Conservation (phyloP, 768 basidiomycete genomes). For the Lactifluus echinatus region DNA sequence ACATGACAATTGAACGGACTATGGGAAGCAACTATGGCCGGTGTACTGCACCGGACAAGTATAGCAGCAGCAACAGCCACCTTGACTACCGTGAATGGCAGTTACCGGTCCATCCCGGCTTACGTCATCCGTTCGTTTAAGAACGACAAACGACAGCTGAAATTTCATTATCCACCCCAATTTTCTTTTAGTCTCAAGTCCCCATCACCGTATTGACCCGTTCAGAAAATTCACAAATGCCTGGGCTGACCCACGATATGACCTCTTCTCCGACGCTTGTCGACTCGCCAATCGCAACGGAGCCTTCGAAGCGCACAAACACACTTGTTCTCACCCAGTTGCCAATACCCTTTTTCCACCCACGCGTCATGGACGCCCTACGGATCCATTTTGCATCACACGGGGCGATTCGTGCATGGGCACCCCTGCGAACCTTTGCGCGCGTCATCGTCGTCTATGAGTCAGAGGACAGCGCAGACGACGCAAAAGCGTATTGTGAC, state of each 20-base stretch:
- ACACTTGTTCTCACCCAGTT: conserved; percentile 76
- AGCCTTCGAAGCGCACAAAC: conserved; percentile 49
- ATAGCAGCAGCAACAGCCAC: not conserved
- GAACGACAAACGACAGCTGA: not conserved
- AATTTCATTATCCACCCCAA: not conserved
- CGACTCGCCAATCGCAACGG: not conserved
- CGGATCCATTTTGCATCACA: conserved; percentile 64
- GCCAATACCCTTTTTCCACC: conserved; percentile 70
- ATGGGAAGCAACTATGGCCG: not conserved
- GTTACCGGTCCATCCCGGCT: not conserved
- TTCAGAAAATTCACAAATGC: not conserved
- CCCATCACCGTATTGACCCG: not conserved
- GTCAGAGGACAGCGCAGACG: conserved; percentile 51
- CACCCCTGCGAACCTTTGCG: conserved; percentile 71
- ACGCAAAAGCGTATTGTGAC: conserved; percentile 58
- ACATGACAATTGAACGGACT: not conserved
- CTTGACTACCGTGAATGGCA: too few relatives aligned
- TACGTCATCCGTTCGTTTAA: not conserved
- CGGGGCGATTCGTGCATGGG: conserved; percentile 86
- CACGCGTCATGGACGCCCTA: conserved; percentile 55
- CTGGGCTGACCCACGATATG: conserved; percentile 11
- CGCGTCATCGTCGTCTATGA: conserved; percentile 79
- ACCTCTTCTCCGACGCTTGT: conserved; percentile 1
- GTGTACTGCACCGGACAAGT: not conserved
- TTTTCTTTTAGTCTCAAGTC: not conserved